phyloP scores from a whole-genome alignment of 2,329 filamentous ascomycete species.

The Lecanicillium sp. region DNA sequence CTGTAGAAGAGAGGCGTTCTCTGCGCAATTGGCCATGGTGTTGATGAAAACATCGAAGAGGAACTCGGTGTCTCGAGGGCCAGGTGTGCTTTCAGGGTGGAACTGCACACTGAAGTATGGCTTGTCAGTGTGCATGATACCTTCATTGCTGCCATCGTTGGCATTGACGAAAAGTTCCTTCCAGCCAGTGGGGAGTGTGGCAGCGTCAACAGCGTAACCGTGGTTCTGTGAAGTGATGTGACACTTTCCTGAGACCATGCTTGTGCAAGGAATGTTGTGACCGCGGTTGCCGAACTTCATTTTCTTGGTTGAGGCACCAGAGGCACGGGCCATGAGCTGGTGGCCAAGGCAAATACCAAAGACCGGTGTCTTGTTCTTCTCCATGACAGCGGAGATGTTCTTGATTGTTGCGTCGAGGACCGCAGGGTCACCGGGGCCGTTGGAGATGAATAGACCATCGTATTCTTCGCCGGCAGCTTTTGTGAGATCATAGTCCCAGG shows the following conservation, averaged over 20 bases:
- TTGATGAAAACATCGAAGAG: constrained; percentile 95
- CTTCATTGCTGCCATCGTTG: constrained; percentile 97
- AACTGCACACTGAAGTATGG: constrained; percentile 99
- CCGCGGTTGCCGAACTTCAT: constrained; percentile 99
- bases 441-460: constrained; percentile 95
- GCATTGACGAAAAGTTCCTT: constrained; percentile 94
- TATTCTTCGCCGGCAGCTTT: constrained; percentile 71
- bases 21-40: constrained; percentile 66
- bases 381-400: constrained; percentile 68
- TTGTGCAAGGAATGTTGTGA: constrained; percentile 97
- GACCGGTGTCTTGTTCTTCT: constrained; percentile 74
- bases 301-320: constrained; percentile 79
- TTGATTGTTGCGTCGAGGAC: constrained; percentile 72
- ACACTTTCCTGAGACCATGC: constrained; percentile 88
- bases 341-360: constrained; percentile 97
- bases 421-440: constrained; percentile 92
- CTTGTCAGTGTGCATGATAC: constrained; percentile 76
- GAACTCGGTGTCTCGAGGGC: constrained; percentile 90
- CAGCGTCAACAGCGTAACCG: constrained; percentile 84
- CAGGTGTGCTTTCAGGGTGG: constrained; percentile 93
- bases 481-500: constrained; percentile 92
- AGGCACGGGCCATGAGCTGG: constrained; percentile 81
- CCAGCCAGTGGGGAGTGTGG: constrained; percentile 70
- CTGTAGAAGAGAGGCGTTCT: constrained; percentile 57
- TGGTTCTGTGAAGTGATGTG: constrained; percentile 99